Base-by-base conservation (phyloP, 2,329 filamentous ascomycete genomes). In the Sclerotinia trifoliorum region DNA sequence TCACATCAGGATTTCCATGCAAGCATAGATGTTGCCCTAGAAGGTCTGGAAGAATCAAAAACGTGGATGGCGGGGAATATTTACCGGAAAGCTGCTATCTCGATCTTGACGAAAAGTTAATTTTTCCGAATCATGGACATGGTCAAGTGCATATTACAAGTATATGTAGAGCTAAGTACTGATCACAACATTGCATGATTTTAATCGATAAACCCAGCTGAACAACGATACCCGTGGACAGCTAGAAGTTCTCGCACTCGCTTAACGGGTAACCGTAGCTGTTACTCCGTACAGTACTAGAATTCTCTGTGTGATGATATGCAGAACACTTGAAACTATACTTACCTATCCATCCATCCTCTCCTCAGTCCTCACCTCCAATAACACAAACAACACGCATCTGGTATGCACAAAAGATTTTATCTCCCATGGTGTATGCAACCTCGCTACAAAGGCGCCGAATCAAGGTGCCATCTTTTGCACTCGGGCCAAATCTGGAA, bases 371-470 rank as follows among this genome's bases (percentile, higher is more conserved):
- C 26, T 55, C 52, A 11, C 52, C 32, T 61, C 21, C 19, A 35
- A 49, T 49, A n/a, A 51, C n/a, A 61, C 26, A 48, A 32, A 24
- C 57, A 32, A n/a, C 10, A 35, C 42, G 32, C 26, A 32, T n/a
- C 17, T 60, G 10, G 11, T 46, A 32, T 48, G 15, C 4, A 39
- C 35, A 24, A n/a, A 35, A 39, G 19, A 35, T 8, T 39, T 56
- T 1, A n/a, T 39, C 54, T 26, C 29, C 60, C 35, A 39, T 57
- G 39, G 26, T n/a, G 21, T 35, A 66, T 66, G 65, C 65, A 61
- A 56, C 2, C 60, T 67, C 71, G 70, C 71, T 73, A 74, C 67
- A 71, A 66, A 51, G 54, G 32, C 60, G 69, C 64, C 70, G 69
- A 72, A 72, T 73, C 69, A 68, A 68, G 62, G 39, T 49, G 35